phyloP scores from a whole-genome alignment of 148 eudicot species.

The Chenopodium berlandieri region DNA sequence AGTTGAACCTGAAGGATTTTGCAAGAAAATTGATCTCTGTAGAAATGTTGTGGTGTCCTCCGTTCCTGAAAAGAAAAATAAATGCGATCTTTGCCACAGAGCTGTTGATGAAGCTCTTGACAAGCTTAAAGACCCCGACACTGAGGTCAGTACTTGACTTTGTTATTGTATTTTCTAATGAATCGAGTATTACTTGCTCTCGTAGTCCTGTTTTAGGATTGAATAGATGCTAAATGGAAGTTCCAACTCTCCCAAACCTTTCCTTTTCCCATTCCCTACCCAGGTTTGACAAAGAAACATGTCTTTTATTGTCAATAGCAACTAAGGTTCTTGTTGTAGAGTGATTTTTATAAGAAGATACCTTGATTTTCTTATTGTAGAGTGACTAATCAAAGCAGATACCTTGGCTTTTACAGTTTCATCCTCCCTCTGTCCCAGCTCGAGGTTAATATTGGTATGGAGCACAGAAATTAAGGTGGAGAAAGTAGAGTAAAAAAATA shows the following conservation, averaged over 20 bases:
- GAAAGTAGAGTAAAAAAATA: too few relatives aligned
- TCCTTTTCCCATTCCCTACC: neutral
- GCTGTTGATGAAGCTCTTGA: slow-evolving; percentile 52
- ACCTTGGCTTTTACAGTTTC: neutral
- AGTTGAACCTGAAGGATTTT: slow-evolving; percentile 60
- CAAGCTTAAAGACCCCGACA: slow-evolving; percentile 84
- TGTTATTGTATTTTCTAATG: neutral
- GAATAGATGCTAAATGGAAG: neutral
- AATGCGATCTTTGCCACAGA: slow-evolving; percentile 62
- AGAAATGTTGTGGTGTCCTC: slow-evolving; percentile 25
- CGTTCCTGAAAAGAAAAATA: slow-evolving; percentile 28
- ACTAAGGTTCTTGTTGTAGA: neutral
- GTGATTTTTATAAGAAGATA: too few relatives aligned
- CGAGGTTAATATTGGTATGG: neutral
- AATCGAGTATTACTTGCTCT: neutral
- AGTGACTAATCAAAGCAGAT: neutral
- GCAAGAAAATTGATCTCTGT: slow-evolving; percentile 63
- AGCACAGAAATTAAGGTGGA: neutral
- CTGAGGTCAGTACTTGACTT: slow-evolving; percentile 49
- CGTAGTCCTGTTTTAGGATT: neutral
- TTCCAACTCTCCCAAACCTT: too few relatives aligned
- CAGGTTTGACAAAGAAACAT: neutral
- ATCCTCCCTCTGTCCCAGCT: neutral
- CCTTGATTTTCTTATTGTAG: too few relatives aligned
- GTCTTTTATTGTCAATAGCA: neutral